Base-by-base conservation (phyloP, 2,329 filamentous ascomycete genomes). In the Aspergillus sp. region DNA sequence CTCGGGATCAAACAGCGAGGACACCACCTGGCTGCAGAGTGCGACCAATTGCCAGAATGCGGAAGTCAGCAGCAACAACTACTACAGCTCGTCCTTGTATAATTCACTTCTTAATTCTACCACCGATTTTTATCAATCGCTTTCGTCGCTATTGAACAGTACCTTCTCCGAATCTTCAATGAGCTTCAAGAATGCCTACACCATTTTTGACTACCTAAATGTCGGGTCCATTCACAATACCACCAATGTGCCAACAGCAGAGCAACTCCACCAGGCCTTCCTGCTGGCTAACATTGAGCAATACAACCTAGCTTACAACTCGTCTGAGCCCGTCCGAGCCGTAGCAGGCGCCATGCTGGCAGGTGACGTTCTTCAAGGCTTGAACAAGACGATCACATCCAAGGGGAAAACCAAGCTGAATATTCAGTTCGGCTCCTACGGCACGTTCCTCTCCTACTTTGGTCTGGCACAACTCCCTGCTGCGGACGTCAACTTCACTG, bases 271-370 rank as follows among this genome's bases (percentile, higher is more conserved):
- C 67, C 85, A 90, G 72, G 84, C 95, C 59, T 83, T 85, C 67
- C 84, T 84, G n/a, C 86, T 95, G 32, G 92, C 93, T 67, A 87
- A 93, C 73, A 79, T 81, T 60, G 91, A 95, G 75, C 90, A 97
- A 76, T 96, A 85, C 81, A 89, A 88, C 70, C 86, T 95, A 13
- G 91, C 91, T 56, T 96, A 89, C 85, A 94, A 96, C 79, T 77
- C 80, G 68, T 75, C 77, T 2, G 78, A 80, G 43, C 67, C 74
- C n/a, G 74, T 79, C 57, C 79, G 80, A 23, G 79, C 80, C 15
- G 81, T 81, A 7, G 81, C 83, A 52, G 85, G 87, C 39, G 86
- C 87, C 2, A 85, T 87, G 56, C 79, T 98, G 15, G 85, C 84
- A 8, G 85, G 96, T 17, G 75, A 86, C 43, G 81, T 89, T 17